Base-by-base conservation (phyloP, 495 filamentous ascomycete genomes). In the Staphylotrichum tortipilum region DNA sequence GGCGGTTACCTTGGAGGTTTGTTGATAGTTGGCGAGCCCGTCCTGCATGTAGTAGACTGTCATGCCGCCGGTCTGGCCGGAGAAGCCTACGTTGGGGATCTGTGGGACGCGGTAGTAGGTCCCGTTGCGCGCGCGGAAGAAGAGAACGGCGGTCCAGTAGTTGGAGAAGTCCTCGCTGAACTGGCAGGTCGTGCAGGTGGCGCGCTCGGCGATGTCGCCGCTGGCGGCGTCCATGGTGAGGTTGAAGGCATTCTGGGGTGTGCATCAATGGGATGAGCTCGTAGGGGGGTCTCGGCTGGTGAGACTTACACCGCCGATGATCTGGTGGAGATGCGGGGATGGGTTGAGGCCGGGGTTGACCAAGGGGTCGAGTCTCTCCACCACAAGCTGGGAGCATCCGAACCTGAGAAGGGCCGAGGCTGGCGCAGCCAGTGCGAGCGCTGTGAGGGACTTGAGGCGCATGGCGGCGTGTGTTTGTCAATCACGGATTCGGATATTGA, bases 21-120 rank as follows among this genome's bases (percentile, higher is more conserved):
- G 41, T 28, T 44, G 21, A 18, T 44, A 44, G 41, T 44, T 44
- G 41, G 41, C 26, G 15, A 44, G 28, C 17, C 41, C 41, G 28
- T 44, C 41, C 28, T 44, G 41, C 41, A 44, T 44, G 41, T 44
- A 44, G 41, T 44, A 44, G 24, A 44, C 41, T 9, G 41, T 44
- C 41, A 44, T 44, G 17, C 41, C 41, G 7, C 41, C 41, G 15
- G n/a, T 30, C 41, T 31, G 26, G 28, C 41, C 41, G 9, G 30
- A 24, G 41, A 44, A 44, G 8, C 41, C 41, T 15, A 44, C 26
- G 41, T 44, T 44, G 41, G 41, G 41, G 8, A 30, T 22, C 15
- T 44, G 41, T 4, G 41, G 41, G 10, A 44, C 41, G 8, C 41
- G 41, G 26, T 44, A 28, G 28, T 30, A 30, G 8, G 41, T 30